Conservation (phyloP, 176 grass and related monocot species). For the Guadua angustifolia region DNA sequence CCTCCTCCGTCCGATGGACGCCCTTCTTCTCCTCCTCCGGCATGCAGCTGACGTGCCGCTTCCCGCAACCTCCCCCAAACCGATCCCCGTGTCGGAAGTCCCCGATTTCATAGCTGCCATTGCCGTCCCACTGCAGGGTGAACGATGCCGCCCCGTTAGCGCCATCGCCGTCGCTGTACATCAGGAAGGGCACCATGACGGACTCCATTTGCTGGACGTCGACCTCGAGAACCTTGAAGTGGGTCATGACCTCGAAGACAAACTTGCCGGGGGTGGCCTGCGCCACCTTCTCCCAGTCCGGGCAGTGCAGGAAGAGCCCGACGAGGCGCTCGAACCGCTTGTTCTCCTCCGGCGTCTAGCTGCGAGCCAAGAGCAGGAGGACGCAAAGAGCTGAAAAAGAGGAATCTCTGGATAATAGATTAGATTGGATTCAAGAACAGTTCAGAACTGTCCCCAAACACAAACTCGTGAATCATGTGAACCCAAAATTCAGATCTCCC, state of each 20-base stretch:
- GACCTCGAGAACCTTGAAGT: conserved; percentile 66
- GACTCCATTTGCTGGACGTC: conserved; percentile 78
- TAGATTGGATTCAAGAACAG: conserved; percentile 40
- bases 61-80: conserved; percentile 46
- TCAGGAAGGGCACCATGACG: conserved; percentile 50
- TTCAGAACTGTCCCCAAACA: background rate
- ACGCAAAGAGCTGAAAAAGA: conserved; percentile 1
- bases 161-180: conserved; percentile 30
- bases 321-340: conserved; percentile 83
- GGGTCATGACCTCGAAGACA: conserved; percentile 56
- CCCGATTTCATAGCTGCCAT: conserved; percentile 15
- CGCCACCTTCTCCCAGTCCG: conserved; percentile 77
- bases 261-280: conserved; percentile 66
- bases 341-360: conserved; percentile 15
- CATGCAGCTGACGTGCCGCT: conserved; percentile 52
- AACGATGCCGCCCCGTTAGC: conserved; percentile 41
- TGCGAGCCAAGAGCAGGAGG: background rate
- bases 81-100: conserved; percentile 53
- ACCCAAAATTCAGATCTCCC: background rate
- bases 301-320: conserved; percentile 48
- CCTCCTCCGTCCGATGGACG: conserved; percentile 90
- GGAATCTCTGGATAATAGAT: conserved; percentile 18
- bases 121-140: conserved; percentile 66
- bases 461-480: background rate
- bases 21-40: conserved; percentile 92